Base-by-base conservation (phyloP, 176 grass and related monocot genomes). In the barley (Hordeum vulgare) region DNA sequence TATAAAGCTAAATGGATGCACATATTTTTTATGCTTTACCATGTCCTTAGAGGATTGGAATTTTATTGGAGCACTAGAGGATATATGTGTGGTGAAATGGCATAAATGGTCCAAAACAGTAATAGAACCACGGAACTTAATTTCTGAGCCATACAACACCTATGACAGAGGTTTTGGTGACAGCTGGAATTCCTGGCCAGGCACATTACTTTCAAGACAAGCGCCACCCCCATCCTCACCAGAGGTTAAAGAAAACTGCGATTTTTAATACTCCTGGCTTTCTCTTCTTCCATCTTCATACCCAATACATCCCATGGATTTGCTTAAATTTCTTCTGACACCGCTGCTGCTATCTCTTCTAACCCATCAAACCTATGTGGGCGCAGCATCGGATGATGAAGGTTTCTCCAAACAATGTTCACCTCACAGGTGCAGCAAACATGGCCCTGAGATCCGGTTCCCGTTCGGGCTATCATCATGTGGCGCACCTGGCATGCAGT, bases 371-470 rank as follows among this genome's bases (percentile, higher is more conserved):
- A 81, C 21, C 21, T 76, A 84, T 56, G 36, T 31, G 2, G 9
- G 47, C 2, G 2, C 11, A 49, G 71, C 78, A 56, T 7, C 11
- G 6, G 60, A 84, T 34, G 82, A 91, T 69, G 70, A 86, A 7
- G 58, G 79, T 3, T 91, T 91, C 61, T 66, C 47, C 59, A 47
- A 76, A 31, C 23, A 7, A 14, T 91, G 92, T 21, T 53, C 63
- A 11, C 45, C 66, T 1, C 54, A 85, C 0, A 11, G 53, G 51
- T 94, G 89, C 71, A 66, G 74, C 66, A 80, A 81, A 14, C 53
- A 69, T 53, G 87, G 91, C 6, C 80, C 81, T 1, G 65, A 93
- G 75, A 85, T 94, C 41, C 35, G 89, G 41, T 90, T 75, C 41
- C 89, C 92, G 0, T 90, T 87, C 44, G 23, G 73, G 21, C 66